These are phyloP conservation scores for Hanseniaspora pseudoguilliermondii DNA, from an alignment of 805 yeast species.

Conservation along the genomic window DNA sequence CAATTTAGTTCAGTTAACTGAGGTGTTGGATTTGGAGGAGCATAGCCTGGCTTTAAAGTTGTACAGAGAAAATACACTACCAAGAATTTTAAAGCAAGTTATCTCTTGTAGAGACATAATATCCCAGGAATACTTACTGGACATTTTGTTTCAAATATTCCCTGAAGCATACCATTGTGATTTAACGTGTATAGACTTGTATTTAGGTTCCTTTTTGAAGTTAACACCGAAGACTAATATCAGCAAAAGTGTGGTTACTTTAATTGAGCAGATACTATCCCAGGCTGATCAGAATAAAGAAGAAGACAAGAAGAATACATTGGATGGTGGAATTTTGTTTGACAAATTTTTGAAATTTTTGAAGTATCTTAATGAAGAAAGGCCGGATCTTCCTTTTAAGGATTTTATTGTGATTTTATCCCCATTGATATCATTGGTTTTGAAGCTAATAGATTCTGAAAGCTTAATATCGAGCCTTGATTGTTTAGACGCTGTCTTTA, in stretches of 20 bases:
- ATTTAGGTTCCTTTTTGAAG: constrained; percentile 50
- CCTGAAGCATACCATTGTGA: constrained; percentile 48
- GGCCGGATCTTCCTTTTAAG: constrained; percentile 54
- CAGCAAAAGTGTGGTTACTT: constrained; percentile 50
- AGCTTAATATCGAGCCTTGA: constrained; percentile 44
- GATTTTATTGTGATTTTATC: constrained; percentile 55
- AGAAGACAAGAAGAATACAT: not conserved
- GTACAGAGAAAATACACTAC: constrained; percentile 45
- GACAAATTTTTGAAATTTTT: constrained; percentile 56
- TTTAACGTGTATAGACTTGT: constrained; percentile 67
- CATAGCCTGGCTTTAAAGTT: constrained; percentile 24
- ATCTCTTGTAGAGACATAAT: constrained; percentile 82
- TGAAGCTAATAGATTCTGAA: constrained; percentile 32
- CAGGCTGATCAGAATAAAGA: constrained; percentile 3
- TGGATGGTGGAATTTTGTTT: constrained; percentile 34
- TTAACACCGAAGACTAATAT: constrained; percentile 61
- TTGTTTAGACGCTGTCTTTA: constrained; percentile 49
- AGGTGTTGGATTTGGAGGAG: constrained; percentile 58
- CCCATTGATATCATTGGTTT: constrained; percentile 50
- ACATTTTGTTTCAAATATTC: constrained; percentile 85
- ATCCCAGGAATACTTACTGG: constrained; percentile 85
- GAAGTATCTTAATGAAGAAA: constrained; percentile 38
- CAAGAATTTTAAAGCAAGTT: constrained; percentile 74
- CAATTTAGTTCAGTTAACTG: constrained; percentile 77
- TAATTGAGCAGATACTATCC: constrained; percentile 51